Percentiles rank a stretch among this genome's conserved stretches.
Evolutionary conservation across 208 protist species (phyloP).

Genomic region (Trichomonas gallinae): DNA sequence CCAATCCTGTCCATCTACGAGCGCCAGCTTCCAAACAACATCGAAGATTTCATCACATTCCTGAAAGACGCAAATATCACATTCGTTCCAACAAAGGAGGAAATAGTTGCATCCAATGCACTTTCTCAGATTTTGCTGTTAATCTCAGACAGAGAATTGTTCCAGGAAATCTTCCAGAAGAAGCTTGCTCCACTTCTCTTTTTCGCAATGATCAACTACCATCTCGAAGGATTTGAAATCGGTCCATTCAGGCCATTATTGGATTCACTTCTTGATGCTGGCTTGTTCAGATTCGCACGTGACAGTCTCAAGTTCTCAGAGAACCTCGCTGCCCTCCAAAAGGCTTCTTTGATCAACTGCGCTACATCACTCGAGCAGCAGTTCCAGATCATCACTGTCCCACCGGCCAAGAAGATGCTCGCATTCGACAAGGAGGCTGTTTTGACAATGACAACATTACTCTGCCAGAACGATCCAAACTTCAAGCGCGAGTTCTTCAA

Average conservation of each 20-base stretch:
- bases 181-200: not conserved
- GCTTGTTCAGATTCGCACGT: not conserved
- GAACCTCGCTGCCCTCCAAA: not conserved
- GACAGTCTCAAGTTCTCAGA: not conserved
- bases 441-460: not conserved
- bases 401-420: not conserved
- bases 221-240: not conserved
- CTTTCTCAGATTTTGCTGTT: not conserved
- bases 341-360: not conserved
- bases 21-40: not conserved
- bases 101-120: not conserved
- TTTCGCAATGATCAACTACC: not conserved
- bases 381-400: not conserved
- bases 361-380: not conserved
- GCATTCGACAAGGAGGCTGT: not conserved
- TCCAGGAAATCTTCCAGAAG: not conserved
- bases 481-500: not conserved
- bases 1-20: not conserved
- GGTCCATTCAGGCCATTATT: not conserved
- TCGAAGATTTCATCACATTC: not conserved
- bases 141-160: not conserved
- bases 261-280: not conserved
- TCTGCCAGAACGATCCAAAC: not conserved
- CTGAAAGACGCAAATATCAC: not conserved
- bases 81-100: not conserved